Evolutionary conservation across 441 rosid species (phyloP), one percentile per base, ranked within the genome.

Genomic region (Croton laevigatus): DNA sequence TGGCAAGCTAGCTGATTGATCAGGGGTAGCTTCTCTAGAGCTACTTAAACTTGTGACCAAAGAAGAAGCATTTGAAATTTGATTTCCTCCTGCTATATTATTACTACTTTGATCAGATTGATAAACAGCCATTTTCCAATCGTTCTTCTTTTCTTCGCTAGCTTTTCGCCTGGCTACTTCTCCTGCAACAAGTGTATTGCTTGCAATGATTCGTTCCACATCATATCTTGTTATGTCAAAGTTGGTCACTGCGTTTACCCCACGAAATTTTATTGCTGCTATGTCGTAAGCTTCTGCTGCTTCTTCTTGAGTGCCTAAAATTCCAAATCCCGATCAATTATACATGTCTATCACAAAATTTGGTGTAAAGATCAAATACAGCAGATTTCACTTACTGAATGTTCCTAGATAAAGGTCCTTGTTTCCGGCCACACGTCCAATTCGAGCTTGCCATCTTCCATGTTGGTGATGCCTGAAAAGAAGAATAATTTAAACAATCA

Each of bases 381-480:
- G 2, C 32, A 27, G 32, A 27, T 27, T 49, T 4, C 14, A 81
- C 89, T 65, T 70, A 95, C 99, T 89, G 74, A 90, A 95, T 45
- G 99, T 95, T 76, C 99, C 99, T 0, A 95, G 91, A 78, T 95
- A 95, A 59, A 95, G 97, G 76, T 95, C 99, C 78, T 95, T 95
- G 83, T 95, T 95, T 66, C 99, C 98, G 1, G 98, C 99, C 44
- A 95, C 98, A 75, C 99, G 83, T 20, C 99, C 99, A 0, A 94
- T 94, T 73, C 99, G 80, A 71, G 99, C 98, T 73, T 94, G 99
- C 99, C 99, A 94, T 84, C 99, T 88, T 72, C 99, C 99, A 81
- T 94, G 99, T 66, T 94, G 99, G 59, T 94, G 99, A 77, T 94
- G 99, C 62, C 99, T 91, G 82, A 34, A 34, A 62, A 54, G 68